Percentiles rank a stretch among this genome's conserved stretches.
phyloP scores from a whole-genome alignment of 768 basidiomycete species.

The Gelatoporia subvermispora region DNA sequence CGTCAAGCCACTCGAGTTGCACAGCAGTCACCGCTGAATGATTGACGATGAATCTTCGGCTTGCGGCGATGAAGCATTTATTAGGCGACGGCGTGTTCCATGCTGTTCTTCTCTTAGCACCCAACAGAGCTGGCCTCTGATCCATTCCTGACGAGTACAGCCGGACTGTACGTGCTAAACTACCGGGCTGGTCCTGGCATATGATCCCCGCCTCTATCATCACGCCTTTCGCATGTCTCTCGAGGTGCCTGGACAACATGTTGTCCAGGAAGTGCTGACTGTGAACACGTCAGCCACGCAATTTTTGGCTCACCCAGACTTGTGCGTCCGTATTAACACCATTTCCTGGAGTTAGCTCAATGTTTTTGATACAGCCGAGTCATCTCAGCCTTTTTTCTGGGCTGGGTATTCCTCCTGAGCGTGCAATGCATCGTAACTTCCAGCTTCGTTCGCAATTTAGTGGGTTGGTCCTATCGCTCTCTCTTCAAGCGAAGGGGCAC shows the following conservation, averaged over 20 bases:
- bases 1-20: no score
- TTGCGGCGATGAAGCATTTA: no score
- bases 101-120: not conserved
- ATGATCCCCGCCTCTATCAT: not conserved
- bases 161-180: constrained; percentile 9
- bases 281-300: constrained; percentile 12
- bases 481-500: constrained; percentile 4
- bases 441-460: constrained; percentile 12
- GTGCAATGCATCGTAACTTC: constrained; percentile 23
- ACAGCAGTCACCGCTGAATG: no score
- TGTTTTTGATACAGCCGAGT: constrained; percentile 28
- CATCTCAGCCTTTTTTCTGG: constrained; percentile 35
- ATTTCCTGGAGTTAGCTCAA: no score
- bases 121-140: constrained; percentile 23
- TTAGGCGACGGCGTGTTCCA: no score
- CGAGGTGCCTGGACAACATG: not conserved
- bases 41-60: no score
- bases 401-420: constrained; percentile 35
- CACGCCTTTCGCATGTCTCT: constrained; percentile 2
- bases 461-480: not conserved
- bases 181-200: constrained; percentile 6
- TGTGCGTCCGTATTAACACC: constrained; percentile 15
- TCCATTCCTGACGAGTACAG: constrained; percentile 2
- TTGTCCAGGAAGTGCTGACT: constrained; percentile 7
- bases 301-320: constrained; percentile 30